Evolutionary conservation across 1,284 basidiomycete species (phyloP), one percentile per base, ranked within the genome.

Genomic region (Cutaneotrichosporon spelunceum): DNA sequence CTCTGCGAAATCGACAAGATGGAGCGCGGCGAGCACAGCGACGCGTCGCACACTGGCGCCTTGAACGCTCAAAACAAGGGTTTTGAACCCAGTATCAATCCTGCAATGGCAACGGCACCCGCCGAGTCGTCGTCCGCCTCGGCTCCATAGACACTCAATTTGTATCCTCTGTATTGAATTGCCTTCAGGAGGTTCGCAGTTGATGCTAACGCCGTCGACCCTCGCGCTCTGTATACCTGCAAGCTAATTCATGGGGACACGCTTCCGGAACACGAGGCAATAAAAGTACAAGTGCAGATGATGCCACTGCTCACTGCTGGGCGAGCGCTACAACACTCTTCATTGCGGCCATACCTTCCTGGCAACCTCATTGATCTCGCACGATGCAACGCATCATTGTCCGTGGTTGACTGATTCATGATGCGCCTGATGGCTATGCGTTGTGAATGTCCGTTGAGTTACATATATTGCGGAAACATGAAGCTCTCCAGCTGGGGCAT

Each of bases 1-100:
- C 52, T 78, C 44, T 62, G 59, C 44, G 77, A 78, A 63, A 66
- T 75, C 39, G 76, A 77, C 53, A 65, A 66, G 55, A 59, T 71
- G 59, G 66, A 74, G 52, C 57, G 57, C 33, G 72, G 71, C n/a
- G 63, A 69, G 11, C 34, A 44, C 19, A 42, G 29, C 13, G 47
- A 23, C 1, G 23, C 47, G 3, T 23, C 49, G 23, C 57, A 58
- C 39, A 30, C 36, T 7, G 48, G 19, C 9, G 11, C 23, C 42
- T 4, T n/a, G 3, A 1, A 16, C 19, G 11, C 50, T 24, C 26
- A 7, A 8, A n/a, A 19, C 39, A 42, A n/a, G 39, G 39, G n/a
- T 16, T 16, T n/a, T 6, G 39, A 42, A 2, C 19, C 2, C 36
- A 19, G 36, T 23, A 5, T 30, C 45, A 42, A 8, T 6, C 7